Percentiles rank a stretch among this genome's conserved stretches.
Conservation (phyloP, 2,329 filamentous ascomycete species). For the Pseudogymnoascus sp. region DNA sequence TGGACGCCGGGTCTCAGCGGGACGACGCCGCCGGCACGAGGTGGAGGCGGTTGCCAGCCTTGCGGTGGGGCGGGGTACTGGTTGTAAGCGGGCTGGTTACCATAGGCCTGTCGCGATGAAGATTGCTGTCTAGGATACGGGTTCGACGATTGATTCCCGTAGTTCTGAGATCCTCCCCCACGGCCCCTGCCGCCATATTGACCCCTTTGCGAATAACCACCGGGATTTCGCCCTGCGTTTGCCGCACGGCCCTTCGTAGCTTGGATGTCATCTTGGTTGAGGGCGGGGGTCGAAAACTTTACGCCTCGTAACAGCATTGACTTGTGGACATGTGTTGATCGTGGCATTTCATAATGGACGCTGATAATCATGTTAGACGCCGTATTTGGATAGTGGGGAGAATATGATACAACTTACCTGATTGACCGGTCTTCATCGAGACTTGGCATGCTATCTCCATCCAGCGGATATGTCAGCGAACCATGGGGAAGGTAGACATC, state of each 20-base stretch:
- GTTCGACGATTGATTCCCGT: conserved; percentile 38
- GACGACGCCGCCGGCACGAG: too few species aligned
- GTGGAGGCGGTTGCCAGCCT: conserved; percentile 40
- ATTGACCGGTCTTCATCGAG: conserved; percentile 83
- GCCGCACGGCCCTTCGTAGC: conserved; percentile 60
- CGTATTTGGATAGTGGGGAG: background rate
- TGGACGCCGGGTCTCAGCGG: too few species aligned
- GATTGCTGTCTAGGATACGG: background rate
- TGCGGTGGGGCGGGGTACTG: conserved; percentile 26
- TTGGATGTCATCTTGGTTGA: conserved; percentile 72
- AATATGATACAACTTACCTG: conserved; percentile 49
- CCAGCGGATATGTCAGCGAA: conserved; percentile 69
- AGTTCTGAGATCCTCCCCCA: conserved; percentile 37
- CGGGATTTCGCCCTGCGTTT: conserved; percentile 61
- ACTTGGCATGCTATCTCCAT: conserved; percentile 63
- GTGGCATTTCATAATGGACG: conserved; percentile 80
- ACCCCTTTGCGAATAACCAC: conserved; percentile 38
- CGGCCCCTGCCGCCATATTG: conserved; percentile 30
- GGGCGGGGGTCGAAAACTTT: conserved; percentile 61
- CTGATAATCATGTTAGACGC: conserved; percentile 39
- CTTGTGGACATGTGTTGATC: conserved; percentile 68
- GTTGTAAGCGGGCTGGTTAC: conserved; percentile 20
- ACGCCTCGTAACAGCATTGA: conserved; percentile 89
- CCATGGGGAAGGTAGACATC: conserved; percentile 80
- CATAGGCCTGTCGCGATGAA: conserved; percentile 10